phyloP scores from a whole-genome alignment of 768 basidiomycete species.

The Russula sp. region DNA sequence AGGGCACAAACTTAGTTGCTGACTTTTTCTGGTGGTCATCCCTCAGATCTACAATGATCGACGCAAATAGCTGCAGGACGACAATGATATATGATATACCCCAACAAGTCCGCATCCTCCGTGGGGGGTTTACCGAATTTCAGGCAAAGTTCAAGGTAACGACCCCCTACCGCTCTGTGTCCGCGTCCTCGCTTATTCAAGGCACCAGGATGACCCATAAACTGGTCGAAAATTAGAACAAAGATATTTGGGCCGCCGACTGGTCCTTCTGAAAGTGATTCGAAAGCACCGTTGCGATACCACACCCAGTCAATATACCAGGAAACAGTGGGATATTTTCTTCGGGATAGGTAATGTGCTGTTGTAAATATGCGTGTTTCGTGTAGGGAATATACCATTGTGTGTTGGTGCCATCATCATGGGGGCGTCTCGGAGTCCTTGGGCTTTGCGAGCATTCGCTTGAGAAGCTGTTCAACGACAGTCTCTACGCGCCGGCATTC shows the following conservation, averaged over 20 bases:
- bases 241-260: constrained; percentile 52
- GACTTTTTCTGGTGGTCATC: constrained; percentile 18
- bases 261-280: constrained; percentile 26
- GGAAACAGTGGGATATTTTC: neutral
- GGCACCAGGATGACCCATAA: constrained; percentile 53
- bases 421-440: constrained; percentile 26
- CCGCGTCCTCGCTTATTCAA: neutral
- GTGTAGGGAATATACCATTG: constrained; percentile 15
- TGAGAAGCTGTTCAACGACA: constrained; percentile 57
- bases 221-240: constrained; percentile 74
- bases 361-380: constrained; percentile 8
- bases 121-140: constrained; percentile 68
- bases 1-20: neutral
- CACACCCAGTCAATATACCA: neutral
- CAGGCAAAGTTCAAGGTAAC: constrained; percentile 61
- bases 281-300: neutral
- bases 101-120: constrained; percentile 60
- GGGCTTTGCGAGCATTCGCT: constrained; percentile 42
- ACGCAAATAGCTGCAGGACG: constrained; percentile 47
- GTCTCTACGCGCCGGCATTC: constrained; percentile 52
- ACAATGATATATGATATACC: constrained; percentile 38
- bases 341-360: neutral
- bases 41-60: constrained; percentile 48
- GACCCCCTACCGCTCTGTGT: constrained; percentile 3
- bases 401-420: neutral